phyloP scores from a whole-genome alignment of 371 early-diverging fungal genomes.

The Syncephalastrum sp. region DNA sequence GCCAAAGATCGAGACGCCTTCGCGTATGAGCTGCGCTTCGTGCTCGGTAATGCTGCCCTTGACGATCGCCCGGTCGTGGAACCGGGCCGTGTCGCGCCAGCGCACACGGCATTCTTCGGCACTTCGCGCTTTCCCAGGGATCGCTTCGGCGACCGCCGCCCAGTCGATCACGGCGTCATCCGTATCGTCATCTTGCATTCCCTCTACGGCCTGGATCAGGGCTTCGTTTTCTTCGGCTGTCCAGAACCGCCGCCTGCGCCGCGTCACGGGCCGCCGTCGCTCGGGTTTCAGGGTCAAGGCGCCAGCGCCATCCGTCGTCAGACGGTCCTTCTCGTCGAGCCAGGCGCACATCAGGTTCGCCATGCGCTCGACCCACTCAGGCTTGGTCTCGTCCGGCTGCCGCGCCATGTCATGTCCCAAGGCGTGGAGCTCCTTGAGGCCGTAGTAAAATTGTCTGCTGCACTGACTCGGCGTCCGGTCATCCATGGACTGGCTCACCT shows the following conservation, averaged over 20 bases:
- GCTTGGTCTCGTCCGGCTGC: slow-evolving; percentile 15
- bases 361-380: slow-evolving; percentile 23
- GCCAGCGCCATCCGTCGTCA: neutral
- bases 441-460: slow-evolving; percentile 18
- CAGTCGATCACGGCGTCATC: slow-evolving; percentile 11
- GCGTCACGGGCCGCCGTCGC: neutral
- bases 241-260: slow-evolving; percentile 18
- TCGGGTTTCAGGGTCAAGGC: neutral
- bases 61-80: neutral
- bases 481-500: slow-evolving; percentile 18
- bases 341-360: slow-evolving; percentile 19
- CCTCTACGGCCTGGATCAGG: too few species aligned
- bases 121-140: slow-evolving; percentile 4
- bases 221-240: slow-evolving; percentile 24
- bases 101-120: slow-evolving; percentile 23
- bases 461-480: slow-evolving; percentile 25
- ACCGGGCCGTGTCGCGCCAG: slow-evolving; percentile 18
- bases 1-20: slow-evolving; percentile 48
- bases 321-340: slow-evolving; percentile 6
- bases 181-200: slow-evolving; percentile 11
- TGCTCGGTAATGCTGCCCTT: slow-evolving; percentile 18
- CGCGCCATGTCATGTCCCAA: slow-evolving; percentile 15
- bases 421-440: slow-evolving; percentile 11
- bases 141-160: slow-evolving; percentile 12
- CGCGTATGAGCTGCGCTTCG: slow-evolving; percentile 27